Base-by-base conservation (phyloP, 257 asterid species). In the Lithospermum erythrorhizon region DNA sequence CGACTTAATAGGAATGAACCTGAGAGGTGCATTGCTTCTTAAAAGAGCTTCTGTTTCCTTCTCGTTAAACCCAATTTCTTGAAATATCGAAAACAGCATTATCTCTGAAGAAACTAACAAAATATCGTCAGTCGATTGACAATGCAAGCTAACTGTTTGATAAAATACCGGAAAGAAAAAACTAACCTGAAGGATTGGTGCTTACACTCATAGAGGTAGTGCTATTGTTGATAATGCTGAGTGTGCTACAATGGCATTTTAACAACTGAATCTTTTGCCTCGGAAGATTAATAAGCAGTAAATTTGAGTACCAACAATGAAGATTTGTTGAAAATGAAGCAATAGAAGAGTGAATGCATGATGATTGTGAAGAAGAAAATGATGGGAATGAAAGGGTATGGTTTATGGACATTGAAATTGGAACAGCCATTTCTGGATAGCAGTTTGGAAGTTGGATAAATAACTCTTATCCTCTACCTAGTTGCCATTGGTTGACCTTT, bases 41-140 rank as follows among this genome's bases (percentile, higher is more conserved):
- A 90, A 56, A 70, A 90, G 71, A 4, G 82, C 63, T 72, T 80
- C 90, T n/a, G 81, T 78, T 21, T 84, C 87, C 45, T 66, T 76
- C 66, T 71, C 87, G 20, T 67, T 77, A 65, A 89, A 75, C 0
- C 97, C 94, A 65, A 87, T 64, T 71, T 80, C 85, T 66, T 62
- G 96, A 63, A 87, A 80, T 61, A 87, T 65, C 5, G 82, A 63
- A 53, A 70, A 77, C 20, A 84, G 63, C 83, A 64, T 62, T 57
- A 72, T 15, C 67, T 81, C 97, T 86, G 76, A 61, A 24, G 58
- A 68, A 27, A 58, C 11, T 16, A 17, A 56, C 21, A 37, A 64
- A 60, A 37, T 24, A 11, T 17, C 23, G 48, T 29, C 3, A 55
- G 59, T 22, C 66, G 11, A 21, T 15, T 18, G 41, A 47, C 37